Evolutionary conservation across 192 early-diverging fungal species (phyloP).

Genomic region (Backusella macrospora): DNA sequence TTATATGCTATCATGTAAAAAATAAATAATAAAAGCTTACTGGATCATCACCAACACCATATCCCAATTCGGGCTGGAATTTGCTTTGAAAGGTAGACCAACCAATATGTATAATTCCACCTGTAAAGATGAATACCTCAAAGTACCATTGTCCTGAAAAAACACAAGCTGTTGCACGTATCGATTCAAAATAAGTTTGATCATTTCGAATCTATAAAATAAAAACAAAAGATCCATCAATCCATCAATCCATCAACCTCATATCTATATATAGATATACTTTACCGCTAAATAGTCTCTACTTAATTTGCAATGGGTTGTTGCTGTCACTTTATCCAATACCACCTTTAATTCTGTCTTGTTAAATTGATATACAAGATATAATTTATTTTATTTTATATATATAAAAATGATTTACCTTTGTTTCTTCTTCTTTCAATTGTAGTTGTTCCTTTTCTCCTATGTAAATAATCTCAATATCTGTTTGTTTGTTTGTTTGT

Average conservation of each 20-base stretch:
- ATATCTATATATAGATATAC: background rate
- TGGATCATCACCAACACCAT: slow-evolving; percentile 69
- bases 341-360: slow-evolving; percentile 42
- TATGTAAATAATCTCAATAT: background rate
- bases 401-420: background rate
- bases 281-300: slow-evolving; percentile 48
- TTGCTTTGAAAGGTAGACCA: slow-evolving; percentile 64
- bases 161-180: slow-evolving; percentile 55
- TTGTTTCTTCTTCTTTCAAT: background rate
- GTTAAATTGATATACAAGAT: background rate
- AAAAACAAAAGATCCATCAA: background rate
- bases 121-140: slow-evolving; percentile 65
- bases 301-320: slow-evolving; percentile 53
- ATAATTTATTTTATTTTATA: background rate
- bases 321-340: slow-evolving; percentile 53
- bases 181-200: slow-evolving; percentile 76
- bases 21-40: slow-evolving; percentile 33
- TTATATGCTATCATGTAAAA: background rate
- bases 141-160: slow-evolving; percentile 67
- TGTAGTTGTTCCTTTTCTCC: background rate
- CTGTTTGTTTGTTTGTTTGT: too few species aligned
- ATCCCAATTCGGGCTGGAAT: slow-evolving; percentile 76
- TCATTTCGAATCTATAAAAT: slow-evolving; percentile 65
- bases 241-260: background rate
- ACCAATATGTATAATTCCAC: slow-evolving; percentile 81